Evolutionary conservation across 116 monocot genomes (phyloP).

Genomic region (Dioscorea cayenensis): DNA sequence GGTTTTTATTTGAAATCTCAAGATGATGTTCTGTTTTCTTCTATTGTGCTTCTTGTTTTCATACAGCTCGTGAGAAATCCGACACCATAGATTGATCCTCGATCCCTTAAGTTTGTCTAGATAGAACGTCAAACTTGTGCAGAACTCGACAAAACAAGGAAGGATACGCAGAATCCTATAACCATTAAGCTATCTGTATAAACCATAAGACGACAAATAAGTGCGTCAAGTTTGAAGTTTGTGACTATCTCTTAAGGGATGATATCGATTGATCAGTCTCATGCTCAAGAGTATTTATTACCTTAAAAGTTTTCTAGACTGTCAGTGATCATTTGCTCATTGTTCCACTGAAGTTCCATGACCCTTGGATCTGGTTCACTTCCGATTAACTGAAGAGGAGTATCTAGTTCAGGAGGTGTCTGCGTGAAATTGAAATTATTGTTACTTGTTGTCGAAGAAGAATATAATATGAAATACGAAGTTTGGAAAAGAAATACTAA

Average conservation of each 20-base stretch:
- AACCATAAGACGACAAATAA: neutral
- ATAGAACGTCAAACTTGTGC: no score
- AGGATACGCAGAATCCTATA: neutral
- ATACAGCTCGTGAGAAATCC: no score
- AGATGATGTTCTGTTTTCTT: no score
- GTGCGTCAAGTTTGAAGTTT: no score
- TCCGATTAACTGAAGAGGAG: constrained; percentile 47
- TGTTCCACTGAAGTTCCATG: constrained; percentile 28
- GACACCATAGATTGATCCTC: no score
- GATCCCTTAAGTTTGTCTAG: no score
- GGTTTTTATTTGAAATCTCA: no score
- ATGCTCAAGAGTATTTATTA: neutral
- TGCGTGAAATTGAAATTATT: constrained; percentile 23
- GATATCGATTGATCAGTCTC: neutral
- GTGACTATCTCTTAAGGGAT: no score
- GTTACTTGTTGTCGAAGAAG: neutral
- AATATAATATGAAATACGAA: neutral
- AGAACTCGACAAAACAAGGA: neutral
- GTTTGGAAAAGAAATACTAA: constrained; percentile 11
- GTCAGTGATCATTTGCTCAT: constrained; percentile 35
- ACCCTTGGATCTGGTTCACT: constrained; percentile 33
- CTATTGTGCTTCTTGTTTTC: no score
- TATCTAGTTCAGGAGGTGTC: constrained; percentile 69
- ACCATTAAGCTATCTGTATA: neutral
- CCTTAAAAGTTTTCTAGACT: constrained; percentile 45